A percentile compares a stretch with the other conserved stretches of the same genome.
These are phyloP conservation scores for Candida neerlandica DNA, from an alignment of 1,139 yeast species.

Conservation along the genomic window DNA sequence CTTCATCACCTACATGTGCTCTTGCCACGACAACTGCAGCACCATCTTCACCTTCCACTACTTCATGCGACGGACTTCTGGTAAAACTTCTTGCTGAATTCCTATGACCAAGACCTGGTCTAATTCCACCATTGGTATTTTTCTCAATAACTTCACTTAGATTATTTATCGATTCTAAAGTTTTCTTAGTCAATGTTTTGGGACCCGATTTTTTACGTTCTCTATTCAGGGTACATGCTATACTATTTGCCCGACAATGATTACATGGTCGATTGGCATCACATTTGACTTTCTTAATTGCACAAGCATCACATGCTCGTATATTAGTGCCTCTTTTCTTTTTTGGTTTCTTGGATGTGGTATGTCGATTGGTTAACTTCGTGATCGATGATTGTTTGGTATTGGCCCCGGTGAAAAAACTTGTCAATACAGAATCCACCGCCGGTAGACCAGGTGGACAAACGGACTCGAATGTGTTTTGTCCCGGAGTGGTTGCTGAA, in stretches of 20 bases:
- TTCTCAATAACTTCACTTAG: constrained; percentile 22
- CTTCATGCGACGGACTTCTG: constrained; percentile 12
- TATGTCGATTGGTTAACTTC: constrained; percentile 18
- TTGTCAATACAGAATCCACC: constrained; percentile 6
- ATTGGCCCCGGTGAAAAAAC: constrained; percentile 8
- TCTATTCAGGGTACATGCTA: constrained; percentile 41
- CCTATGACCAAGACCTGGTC: constrained; percentile 6
- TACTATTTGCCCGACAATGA: constrained; percentile 39
- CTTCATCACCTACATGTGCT: not conserved
- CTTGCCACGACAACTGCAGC: too few relatives aligned
- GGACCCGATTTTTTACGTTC: constrained; percentile 48
- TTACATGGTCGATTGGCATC: constrained; percentile 42
- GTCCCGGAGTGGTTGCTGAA: constrained; percentile 1
- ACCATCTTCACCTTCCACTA: not conserved
- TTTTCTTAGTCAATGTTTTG: constrained; percentile 40
- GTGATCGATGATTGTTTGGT: constrained; percentile 10
- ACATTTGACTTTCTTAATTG: constrained; percentile 46
- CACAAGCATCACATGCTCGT: constrained; percentile 50
- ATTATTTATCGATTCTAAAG: constrained; percentile 37
- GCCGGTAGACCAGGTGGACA: not conserved
- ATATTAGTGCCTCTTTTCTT: constrained; percentile 27
- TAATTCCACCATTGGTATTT: constrained; percentile 9
- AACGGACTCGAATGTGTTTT: not conserved
- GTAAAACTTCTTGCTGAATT: constrained; percentile 8
- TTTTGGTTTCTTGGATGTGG: constrained; percentile 13